Conservation (phyloP, 1,284 basidiomycete species). For the Malassezia restricta region DNA sequence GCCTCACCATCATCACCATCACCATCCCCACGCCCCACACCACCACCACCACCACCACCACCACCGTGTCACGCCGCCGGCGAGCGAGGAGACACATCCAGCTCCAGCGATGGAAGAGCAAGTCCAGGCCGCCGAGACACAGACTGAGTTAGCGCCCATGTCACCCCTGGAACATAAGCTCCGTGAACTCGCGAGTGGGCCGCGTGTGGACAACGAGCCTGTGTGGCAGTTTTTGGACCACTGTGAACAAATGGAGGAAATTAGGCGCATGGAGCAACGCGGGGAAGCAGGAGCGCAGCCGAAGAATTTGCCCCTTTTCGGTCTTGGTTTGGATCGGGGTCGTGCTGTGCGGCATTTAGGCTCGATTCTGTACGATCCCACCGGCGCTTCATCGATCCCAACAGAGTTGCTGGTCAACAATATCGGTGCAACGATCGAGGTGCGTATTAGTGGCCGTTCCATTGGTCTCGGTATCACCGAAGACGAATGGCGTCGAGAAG, state of each 20-base stretch:
- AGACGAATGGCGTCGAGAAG: constrained; percentile 7
- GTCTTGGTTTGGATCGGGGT: constrained; percentile 33
- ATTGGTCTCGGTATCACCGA: constrained; percentile 10
- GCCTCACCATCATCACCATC: constrained; percentile 3
- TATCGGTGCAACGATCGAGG: constrained; percentile 40
- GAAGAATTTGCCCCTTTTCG: constrained; percentile 3
- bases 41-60: constrained; percentile 14
- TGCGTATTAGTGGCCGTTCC: constrained; percentile 33
- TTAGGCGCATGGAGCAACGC: constrained; percentile 14
- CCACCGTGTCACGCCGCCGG: not conserved
- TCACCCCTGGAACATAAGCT: constrained; percentile 8
- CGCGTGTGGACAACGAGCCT: constrained; percentile 38
- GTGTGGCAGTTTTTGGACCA: constrained; percentile 42
- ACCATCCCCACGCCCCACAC: constrained; percentile 6
- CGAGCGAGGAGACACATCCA: not conserved
- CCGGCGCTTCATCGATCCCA: constrained; percentile 29
- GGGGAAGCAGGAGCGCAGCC: not conserved
- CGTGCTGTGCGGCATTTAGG: constrained; percentile 37
- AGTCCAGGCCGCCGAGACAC: not conserved
- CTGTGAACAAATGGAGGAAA: constrained; percentile 30
- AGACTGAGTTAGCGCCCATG: not conserved
- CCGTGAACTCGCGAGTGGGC: constrained; percentile 27
- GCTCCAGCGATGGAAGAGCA: not conserved
- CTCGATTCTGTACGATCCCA: constrained; percentile 36
- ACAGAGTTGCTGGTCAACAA: constrained; percentile 37